phyloP scores from a whole-genome alignment of 345 rosid genomes.

The Jatropha curcas region DNA sequence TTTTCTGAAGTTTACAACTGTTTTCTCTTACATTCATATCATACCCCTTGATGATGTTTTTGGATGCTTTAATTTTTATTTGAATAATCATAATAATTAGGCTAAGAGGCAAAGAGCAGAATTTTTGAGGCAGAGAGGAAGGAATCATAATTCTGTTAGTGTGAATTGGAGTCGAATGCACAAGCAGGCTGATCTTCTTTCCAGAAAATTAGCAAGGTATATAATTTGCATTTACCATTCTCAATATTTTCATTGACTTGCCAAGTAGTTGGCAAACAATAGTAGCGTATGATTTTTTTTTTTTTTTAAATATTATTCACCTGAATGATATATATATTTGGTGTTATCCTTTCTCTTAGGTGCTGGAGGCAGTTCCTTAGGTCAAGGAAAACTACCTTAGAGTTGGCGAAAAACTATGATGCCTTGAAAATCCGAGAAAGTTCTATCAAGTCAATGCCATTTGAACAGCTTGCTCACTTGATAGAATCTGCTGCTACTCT shows the following conservation, averaged over 20 bases:
- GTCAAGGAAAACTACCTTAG: constrained; percentile 65
- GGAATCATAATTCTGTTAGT: constrained; percentile 52
- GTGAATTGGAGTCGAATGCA: constrained; percentile 53
- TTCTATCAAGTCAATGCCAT: constrained; percentile 60
- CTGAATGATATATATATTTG: not conserved
- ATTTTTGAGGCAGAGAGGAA: constrained; percentile 79
- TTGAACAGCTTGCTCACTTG: constrained; percentile 78
- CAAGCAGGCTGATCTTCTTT: constrained; percentile 76
- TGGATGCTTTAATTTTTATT: constrained; percentile 3
- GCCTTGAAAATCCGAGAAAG: constrained; percentile 59
- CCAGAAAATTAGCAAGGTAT: constrained; percentile 76
- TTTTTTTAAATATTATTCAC: not conserved
- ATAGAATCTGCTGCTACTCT: constrained; percentile 68
- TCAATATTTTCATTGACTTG: not conserved
- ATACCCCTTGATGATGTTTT: not conserved
- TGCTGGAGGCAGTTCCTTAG: constrained; percentile 82
- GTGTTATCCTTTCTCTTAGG: constrained; percentile 39
- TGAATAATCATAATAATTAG: constrained; percentile 38
- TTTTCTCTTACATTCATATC: not conserved
- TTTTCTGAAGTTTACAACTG: constrained; percentile 3
- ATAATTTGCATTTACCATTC: not conserved
- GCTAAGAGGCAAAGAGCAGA: constrained; percentile 90
- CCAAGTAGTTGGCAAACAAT: not conserved
- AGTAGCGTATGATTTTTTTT: not conserved
- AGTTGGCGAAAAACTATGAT: constrained; percentile 66